These are phyloP conservation scores for Penicillium sp. DNA, from an alignment of 2,329 filamentous ascomycete species.

Conservation along the genomic window DNA sequence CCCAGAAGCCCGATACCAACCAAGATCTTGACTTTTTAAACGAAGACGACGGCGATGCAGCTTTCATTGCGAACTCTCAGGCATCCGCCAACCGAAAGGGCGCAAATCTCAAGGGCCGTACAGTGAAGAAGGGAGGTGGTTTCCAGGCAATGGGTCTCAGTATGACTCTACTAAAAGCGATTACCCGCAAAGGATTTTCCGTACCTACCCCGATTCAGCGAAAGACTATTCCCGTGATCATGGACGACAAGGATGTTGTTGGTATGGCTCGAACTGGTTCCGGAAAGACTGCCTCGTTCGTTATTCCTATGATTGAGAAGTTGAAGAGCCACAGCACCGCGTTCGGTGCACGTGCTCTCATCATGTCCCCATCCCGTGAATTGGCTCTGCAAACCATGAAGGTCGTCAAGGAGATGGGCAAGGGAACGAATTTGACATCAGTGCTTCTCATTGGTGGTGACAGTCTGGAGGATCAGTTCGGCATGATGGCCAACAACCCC, in stretches of 20 bases:
- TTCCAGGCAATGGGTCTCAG: constrained; percentile 95
- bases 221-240: constrained; percentile 88
- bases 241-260: constrained; percentile 92
- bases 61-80: constrained; percentile 86
- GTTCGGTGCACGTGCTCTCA: constrained; percentile 80
- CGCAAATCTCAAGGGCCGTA: constrained; percentile 76
- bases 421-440: constrained; percentile 86
- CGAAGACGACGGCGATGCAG: constrained; percentile 66
- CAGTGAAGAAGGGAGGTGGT: constrained; percentile 90
- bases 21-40: constrained; percentile 57
- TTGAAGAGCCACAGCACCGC: constrained; percentile 83
- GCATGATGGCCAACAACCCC: constrained; percentile 87
- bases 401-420: constrained; percentile 90
- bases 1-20: constrained; percentile 31
- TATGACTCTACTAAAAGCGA: constrained; percentile 80
- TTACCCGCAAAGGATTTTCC: constrained; percentile 88
- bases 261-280: constrained; percentile 99
- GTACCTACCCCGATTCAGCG: constrained; percentile 97
- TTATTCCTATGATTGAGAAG: constrained; percentile 96
- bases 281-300: constrained; percentile 96
- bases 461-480: constrained; percentile 91
- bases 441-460: constrained; percentile 92
- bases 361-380: constrained; percentile 90
- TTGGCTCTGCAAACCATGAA: constrained; percentile 92
- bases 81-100: constrained; percentile 84